These are phyloP conservation scores for Pythium guiyangense DNA, from an alignment of 352 stramenopile genomes.

Conservation along the genomic window DNA sequence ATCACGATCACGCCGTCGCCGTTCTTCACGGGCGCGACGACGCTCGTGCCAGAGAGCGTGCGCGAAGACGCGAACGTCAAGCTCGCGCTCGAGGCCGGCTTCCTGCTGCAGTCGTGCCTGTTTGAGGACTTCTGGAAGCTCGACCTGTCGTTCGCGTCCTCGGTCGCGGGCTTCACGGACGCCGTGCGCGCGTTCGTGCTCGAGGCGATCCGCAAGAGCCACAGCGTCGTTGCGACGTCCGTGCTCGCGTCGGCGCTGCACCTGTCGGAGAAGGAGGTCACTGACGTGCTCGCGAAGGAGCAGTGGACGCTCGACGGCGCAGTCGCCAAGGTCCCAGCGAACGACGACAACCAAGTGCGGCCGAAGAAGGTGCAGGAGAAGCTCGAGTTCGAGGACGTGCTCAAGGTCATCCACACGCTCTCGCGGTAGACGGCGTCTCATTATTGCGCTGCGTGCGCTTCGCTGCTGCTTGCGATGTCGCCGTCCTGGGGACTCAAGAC, in stretches of 20 bases:
- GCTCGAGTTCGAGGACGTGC: constrained; percentile 81
- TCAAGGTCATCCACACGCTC: constrained; percentile 85
- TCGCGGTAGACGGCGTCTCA: constrained; percentile 57
- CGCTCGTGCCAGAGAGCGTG: constrained; percentile 63
- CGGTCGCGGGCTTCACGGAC: constrained; percentile 64
- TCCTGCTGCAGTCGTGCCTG: constrained; percentile 71
- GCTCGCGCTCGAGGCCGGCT: constrained; percentile 47
- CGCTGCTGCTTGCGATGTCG: no score
- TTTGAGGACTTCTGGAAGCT: constrained; percentile 85
- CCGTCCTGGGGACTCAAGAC: no score
- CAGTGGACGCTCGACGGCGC: constrained; percentile 63
- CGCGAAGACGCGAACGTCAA: constrained; percentile 64
- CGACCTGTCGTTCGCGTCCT: constrained; percentile 52
- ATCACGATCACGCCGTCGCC: constrained; percentile 60
- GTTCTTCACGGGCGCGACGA: constrained; percentile 73
- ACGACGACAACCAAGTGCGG: constrained; percentile 85
- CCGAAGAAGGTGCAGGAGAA: constrained; percentile 86
- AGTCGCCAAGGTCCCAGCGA: constrained; percentile 53
- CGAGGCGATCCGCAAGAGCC: constrained; percentile 62
- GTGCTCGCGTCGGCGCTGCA: constrained; percentile 70
- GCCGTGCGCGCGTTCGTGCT: constrained; percentile 77
- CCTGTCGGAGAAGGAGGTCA: constrained; percentile 61
- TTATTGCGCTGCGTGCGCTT: constrained; percentile 14
- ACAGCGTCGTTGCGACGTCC: constrained; percentile 51
- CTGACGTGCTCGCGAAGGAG: constrained; percentile 51